These are phyloP conservation scores for Stellera chamaejasme DNA, from an alignment of 345 rosid species.

Conservation along the genomic window DNA sequence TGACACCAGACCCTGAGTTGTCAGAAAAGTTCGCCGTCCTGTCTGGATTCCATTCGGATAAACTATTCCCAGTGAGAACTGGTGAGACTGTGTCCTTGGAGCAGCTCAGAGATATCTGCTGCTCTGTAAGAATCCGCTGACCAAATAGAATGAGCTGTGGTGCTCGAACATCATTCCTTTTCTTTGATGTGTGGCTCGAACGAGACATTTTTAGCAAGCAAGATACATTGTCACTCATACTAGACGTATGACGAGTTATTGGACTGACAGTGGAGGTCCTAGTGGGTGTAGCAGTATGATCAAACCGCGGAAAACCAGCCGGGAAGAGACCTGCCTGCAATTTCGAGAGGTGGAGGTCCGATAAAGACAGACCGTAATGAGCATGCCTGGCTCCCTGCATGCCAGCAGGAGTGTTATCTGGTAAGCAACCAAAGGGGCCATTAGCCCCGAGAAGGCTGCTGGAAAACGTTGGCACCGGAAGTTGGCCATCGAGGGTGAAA, in stretches of 20 bases:
- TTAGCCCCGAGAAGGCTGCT: constrained; percentile 44
- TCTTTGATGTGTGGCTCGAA: constrained; percentile 30
- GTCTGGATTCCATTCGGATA: constrained; percentile 16
- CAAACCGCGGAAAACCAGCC: constrained; percentile 25
- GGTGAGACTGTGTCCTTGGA: constrained; percentile 32
- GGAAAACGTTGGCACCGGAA: constrained; percentile 43
- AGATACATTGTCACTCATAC: constrained; percentile 29
- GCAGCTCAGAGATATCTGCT: constrained; percentile 40
- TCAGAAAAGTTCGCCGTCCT: constrained; percentile 22
- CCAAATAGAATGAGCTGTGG: constrained; percentile 57
- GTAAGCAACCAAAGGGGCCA: constrained; percentile 44
- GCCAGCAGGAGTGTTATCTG: constrained; percentile 67
- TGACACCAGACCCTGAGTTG: constrained; percentile 26
- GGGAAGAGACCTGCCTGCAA: constrained; percentile 33
- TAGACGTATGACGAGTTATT: constrained; percentile 23
- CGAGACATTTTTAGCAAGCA: constrained; percentile 41
- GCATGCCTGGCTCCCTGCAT: constrained; percentile 99
- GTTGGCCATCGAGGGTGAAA: constrained; percentile 42
- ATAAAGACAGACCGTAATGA: constrained; percentile 41
- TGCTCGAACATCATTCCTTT: constrained; percentile 26
- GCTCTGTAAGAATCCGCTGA: constrained; percentile 50
- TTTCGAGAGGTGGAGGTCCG: constrained; percentile 53
- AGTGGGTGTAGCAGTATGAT: constrained; percentile 23
- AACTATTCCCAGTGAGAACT: constrained; percentile 21
- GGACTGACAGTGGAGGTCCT: constrained; percentile 23